These are phyloP conservation scores for Gossypium thurberi DNA, from an alignment of 345 rosid species.

Conservation along the genomic window DNA sequence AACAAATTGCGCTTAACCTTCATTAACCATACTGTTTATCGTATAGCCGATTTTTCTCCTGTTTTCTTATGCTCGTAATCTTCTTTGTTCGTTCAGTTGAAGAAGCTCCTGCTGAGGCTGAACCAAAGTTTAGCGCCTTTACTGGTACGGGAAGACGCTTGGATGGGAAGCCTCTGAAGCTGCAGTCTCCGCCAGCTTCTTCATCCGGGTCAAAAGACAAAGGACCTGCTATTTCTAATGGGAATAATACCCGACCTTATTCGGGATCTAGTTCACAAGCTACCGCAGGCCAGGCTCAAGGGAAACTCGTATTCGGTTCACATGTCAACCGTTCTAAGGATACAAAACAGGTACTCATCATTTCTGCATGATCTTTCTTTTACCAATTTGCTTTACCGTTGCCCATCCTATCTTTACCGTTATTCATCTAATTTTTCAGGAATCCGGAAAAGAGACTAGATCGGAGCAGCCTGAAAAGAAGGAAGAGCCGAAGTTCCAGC, in stretches of 20 bases:
- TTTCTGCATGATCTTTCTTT: background rate
- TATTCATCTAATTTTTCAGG: slow-evolving; percentile 29
- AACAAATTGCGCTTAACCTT: background rate
- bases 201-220: slow-evolving; percentile 37
- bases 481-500: slow-evolving; percentile 81
- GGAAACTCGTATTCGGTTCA: slow-evolving; percentile 78
- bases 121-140: slow-evolving; percentile 79
- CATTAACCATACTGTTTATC: background rate
- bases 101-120: slow-evolving; percentile 46
- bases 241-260: slow-evolving; percentile 35
- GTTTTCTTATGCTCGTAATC: background rate
- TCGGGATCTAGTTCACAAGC: slow-evolving; percentile 44
- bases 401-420: background rate
- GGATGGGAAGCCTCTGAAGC: slow-evolving; percentile 70
- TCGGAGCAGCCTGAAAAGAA: slow-evolving; percentile 51
- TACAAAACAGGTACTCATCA: slow-evolving; percentile 33
- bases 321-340: slow-evolving; percentile 48
- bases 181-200: slow-evolving; percentile 46
- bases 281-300: slow-evolving; percentile 56
- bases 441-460: slow-evolving; percentile 53
- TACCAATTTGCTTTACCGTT: background rate
- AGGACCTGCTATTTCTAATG: slow-evolving; percentile 45
- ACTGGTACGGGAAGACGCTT: slow-evolving; percentile 76
- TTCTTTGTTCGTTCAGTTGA: slow-evolving; percentile 39
- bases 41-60: background rate